These are phyloP conservation scores for Blepharisma undulans DNA, from an alignment of 169 alveolate genomes.

Conservation along the genomic window DNA sequence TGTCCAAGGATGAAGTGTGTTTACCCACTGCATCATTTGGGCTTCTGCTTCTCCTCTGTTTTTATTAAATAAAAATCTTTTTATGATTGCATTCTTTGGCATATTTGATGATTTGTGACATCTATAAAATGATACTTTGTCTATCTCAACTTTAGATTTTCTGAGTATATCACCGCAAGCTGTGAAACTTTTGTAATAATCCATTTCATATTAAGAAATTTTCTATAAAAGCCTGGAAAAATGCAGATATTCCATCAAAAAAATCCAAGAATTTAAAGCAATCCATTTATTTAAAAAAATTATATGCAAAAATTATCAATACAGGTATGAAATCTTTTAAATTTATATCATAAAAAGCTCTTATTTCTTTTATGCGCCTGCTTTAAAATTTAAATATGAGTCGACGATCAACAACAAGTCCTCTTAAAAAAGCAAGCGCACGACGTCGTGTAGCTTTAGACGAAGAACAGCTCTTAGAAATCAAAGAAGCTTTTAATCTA, in stretches of 20 bases:
- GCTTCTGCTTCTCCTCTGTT: neutral
- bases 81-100: neutral
- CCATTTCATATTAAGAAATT: neutral
- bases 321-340: too few species aligned
- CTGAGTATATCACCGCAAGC: neutral
- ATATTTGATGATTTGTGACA: neutral
- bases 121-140: neutral
- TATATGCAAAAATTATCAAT: neutral
- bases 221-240: too few species aligned
- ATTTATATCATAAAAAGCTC: too few species aligned
- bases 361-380: neutral
- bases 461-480: constrained; percentile 70
- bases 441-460: constrained; percentile 6
- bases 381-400: neutral
- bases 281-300: neutral
- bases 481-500: constrained; percentile 94
- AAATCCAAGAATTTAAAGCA: neutral
- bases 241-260: too few species aligned
- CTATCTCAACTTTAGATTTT: neutral
- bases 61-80: too few species aligned
- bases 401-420: neutral
- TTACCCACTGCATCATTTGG: neutral
- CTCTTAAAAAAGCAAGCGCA: constrained; percentile 6
- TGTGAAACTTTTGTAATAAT: neutral
- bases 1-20: neutral